These are phyloP conservation scores for Cercospora sp. DNA, from an alignment of 2,329 filamentous ascomycete genomes.

Conservation along the genomic window DNA sequence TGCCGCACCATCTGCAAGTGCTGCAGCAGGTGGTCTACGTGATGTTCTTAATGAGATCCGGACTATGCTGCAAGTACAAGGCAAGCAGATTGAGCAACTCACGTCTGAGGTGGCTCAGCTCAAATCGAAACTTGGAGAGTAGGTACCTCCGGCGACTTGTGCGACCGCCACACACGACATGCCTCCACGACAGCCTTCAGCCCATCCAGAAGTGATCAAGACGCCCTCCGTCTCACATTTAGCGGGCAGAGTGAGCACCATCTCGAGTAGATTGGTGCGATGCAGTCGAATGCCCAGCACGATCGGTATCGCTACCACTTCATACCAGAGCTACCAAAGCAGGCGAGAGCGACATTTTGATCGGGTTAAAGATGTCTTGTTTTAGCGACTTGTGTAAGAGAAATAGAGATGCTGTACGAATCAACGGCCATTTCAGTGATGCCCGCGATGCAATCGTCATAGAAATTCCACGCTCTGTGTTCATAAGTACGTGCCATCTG, in stretches of 20 bases:
- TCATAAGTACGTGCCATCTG: constrained; percentile 3
- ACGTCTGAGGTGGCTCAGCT: constrained; percentile 77
- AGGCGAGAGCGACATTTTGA: constrained; percentile 9
- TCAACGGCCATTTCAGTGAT: constrained; percentile 6
- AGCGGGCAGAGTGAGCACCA: constrained; percentile 13
- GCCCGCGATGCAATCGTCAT: constrained; percentile 14
- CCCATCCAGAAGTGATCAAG: constrained; percentile 15
- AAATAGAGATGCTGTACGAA: constrained; percentile 15
- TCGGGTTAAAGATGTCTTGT: neutral
- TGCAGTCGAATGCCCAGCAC: neutral
- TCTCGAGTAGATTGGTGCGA: constrained; percentile 8
- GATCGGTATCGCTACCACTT: constrained; percentile 17
- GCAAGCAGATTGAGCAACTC: constrained; percentile 73
- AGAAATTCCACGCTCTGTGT: neutral
- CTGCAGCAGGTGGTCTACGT: constrained; percentile 59
- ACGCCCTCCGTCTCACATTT: constrained; percentile 11
- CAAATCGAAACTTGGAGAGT: constrained; percentile 60
- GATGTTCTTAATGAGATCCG: constrained; percentile 75
- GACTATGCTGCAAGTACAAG: constrained; percentile 73
- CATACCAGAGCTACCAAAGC: constrained; percentile 17
- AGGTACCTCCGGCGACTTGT: constrained; percentile 19
- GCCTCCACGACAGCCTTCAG: neutral
- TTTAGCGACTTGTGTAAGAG: constrained; percentile 8
- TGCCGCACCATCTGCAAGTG: constrained; percentile 41
- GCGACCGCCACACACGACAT: neutral